Percentiles rank a stretch among this genome's conserved stretches.
Evolutionary conservation across 2,329 filamentous ascomycete genomes (phyloP).

Genomic region (Pseudodiploospora longispora): DNA sequence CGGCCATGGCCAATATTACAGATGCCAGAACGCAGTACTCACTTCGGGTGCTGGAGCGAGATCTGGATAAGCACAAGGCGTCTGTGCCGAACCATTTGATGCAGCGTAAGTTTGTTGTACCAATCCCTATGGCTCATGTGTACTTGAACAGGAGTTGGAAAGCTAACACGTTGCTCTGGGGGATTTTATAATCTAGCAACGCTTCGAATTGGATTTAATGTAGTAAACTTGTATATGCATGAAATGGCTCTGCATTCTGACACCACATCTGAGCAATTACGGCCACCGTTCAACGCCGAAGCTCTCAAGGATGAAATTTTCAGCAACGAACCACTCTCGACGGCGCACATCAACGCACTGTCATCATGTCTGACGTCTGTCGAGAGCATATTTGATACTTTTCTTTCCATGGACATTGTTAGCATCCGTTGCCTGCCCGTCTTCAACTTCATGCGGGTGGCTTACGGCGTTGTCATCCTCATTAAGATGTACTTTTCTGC

Average conservation of each 20-base stretch:
- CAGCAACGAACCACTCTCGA: conserved; percentile 29
- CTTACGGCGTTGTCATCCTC: conserved; percentile 62
- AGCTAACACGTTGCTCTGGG: too few relatives aligned
- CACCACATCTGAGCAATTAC: conserved; percentile 46
- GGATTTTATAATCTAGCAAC: conserved; percentile 35
- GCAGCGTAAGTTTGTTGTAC: conserved; percentile 39
- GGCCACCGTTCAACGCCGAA: conserved; percentile 37
- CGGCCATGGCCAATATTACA: conserved; percentile 43
- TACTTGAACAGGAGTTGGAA: too few relatives aligned
- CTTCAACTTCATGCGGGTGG: conserved; percentile 62
- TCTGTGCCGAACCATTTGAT: conserved; percentile 45
- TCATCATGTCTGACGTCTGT: conserved; percentile 59
- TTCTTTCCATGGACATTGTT: conserved; percentile 51
- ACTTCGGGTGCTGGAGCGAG: conserved; percentile 55
- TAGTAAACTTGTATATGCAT: conserved; percentile 65
- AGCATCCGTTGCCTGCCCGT: conserved; percentile 59
- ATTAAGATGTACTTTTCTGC: conserved; percentile 68
- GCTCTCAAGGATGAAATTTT: conserved; percentile 35
- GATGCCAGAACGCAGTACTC: conserved; percentile 58
- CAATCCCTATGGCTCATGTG: too few relatives aligned
- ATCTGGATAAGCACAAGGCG: conserved; percentile 52
- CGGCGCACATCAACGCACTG: conserved; percentile 57
- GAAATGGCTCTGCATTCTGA: conserved; percentile 65
- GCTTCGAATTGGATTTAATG: conserved; percentile 54
- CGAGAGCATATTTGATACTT: conserved; percentile 57